A percentile compares a stretch with the other conserved stretches of the same genome.
Evolutionary conservation across 177 flowering plant genomes (phyloP).

Genomic region (Vitis hybrid): DNA sequence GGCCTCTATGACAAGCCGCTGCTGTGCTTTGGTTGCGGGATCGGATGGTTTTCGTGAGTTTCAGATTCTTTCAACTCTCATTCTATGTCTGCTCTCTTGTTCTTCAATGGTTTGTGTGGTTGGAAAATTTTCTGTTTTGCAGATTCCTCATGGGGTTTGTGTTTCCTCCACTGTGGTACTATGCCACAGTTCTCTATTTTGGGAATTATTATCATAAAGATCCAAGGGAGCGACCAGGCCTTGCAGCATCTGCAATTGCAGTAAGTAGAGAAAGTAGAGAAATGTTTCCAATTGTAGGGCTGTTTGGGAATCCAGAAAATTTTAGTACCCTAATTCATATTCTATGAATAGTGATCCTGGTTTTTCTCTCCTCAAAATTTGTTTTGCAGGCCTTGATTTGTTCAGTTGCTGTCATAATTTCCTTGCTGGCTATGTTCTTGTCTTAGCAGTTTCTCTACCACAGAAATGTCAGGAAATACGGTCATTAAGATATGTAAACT

Average conservation of each 20-base stretch:
- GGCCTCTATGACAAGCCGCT: constrained; percentile 31
- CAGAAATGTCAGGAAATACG: not conserved
- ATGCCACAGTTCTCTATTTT: constrained; percentile 37
- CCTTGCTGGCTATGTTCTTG: constrained; percentile 22
- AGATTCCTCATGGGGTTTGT: constrained; percentile 40
- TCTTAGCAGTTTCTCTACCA: not conserved
- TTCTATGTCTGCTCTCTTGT: not conserved
- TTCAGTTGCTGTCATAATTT: constrained; percentile 22
- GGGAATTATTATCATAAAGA: constrained; percentile 32
- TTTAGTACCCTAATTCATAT: not conserved
- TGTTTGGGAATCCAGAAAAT: not conserved
- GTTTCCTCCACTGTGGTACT: constrained; percentile 42
- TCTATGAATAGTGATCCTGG: not conserved
- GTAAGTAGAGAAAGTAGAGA: constrained; percentile 18
- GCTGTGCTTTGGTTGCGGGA: constrained; percentile 39
- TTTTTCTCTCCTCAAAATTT: not conserved
- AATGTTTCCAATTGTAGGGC: not conserved
- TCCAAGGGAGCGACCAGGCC: constrained; percentile 40
- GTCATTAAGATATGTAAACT: no score
- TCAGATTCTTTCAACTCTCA: not conserved
- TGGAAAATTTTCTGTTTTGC: not conserved
- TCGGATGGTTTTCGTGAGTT: constrained; percentile 44
- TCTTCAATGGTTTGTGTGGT: not conserved
- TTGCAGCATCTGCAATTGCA: constrained; percentile 47
- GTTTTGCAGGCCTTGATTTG: constrained; percentile 38